Percentiles rank a stretch among this genome's conserved stretches.
Evolutionary conservation across 1,139 yeast species (phyloP).

Genomic region (Lizanozyma gosingica): DNA sequence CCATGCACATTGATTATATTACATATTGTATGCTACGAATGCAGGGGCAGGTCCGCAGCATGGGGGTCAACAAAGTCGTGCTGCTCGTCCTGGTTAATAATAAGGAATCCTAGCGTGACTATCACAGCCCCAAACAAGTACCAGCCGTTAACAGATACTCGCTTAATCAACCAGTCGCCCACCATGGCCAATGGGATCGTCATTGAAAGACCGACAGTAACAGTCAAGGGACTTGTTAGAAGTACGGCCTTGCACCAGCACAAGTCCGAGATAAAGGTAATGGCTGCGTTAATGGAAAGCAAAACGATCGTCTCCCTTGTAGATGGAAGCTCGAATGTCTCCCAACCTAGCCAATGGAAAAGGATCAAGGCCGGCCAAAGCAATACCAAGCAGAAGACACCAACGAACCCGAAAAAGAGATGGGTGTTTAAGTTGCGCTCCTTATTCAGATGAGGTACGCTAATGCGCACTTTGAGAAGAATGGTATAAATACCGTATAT

Average conservation of each 20-base stretch:
- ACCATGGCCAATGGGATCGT: conserved; percentile 93
- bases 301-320: conserved; percentile 42
- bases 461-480: conserved; percentile 60
- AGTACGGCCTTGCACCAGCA: conserved; percentile 96
- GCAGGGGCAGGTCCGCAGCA: not conserved
- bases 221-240: conserved; percentile 87
- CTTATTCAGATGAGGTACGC: conserved; percentile 33
- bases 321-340: conserved; percentile 63
- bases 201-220: conserved; percentile 86
- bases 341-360: conserved; percentile 55
- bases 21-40: too few species aligned
- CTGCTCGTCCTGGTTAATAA: conserved; percentile 72
- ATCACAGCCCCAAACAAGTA: conserved; percentile 74
- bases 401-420: conserved; percentile 90
- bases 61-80: conserved; percentile 23
- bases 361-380: conserved; percentile 77
- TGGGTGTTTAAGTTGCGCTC: conserved; percentile 76
- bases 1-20: too few species aligned
- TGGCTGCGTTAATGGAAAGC: conserved; percentile 55
- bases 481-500: conserved; percentile 92
- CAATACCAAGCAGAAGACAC: conserved; percentile 65
- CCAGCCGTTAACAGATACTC: conserved; percentile 46
- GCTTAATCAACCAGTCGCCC: conserved; percentile 74
- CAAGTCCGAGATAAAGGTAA: conserved; percentile 81
- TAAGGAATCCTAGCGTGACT: conserved; percentile 75